phyloP scores from a whole-genome alignment of 306 rosid genomes.

The Prinsepia uniflora region DNA sequence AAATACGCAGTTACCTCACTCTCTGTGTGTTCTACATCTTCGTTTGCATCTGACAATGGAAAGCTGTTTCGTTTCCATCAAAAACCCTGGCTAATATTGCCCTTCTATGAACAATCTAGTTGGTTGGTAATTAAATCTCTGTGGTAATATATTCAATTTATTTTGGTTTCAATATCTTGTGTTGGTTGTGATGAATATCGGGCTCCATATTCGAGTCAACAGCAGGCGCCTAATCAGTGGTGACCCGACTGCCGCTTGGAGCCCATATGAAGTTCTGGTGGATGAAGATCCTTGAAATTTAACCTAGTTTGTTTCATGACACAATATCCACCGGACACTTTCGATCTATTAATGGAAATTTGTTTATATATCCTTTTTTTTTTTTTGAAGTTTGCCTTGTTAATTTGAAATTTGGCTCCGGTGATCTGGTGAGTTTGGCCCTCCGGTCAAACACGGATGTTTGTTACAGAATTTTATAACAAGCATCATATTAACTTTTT shows the following conservation, averaged over 20 bases:
- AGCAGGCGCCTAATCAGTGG: slow-evolving; percentile 43
- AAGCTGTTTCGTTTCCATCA: neutral
- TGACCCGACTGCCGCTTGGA: slow-evolving; percentile 40
- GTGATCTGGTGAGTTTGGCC: no score
- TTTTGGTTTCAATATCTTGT: neutral
- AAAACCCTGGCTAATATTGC: no score
- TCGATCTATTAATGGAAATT: no score
- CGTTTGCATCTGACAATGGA: neutral
- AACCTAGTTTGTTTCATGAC: slow-evolving; percentile 14
- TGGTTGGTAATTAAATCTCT: neutral
- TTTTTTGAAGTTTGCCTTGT: no score
- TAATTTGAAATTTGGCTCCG: no score
- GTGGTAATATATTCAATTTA: neutral
- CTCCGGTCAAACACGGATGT: no score
- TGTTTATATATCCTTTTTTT: no score
- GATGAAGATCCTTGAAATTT: slow-evolving; percentile 25
- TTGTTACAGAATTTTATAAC: no score
- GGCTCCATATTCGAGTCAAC: slow-evolving; percentile 74
- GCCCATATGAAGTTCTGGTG: slow-evolving; percentile 15
- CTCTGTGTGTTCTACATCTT: no score
- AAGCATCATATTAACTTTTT: no score
- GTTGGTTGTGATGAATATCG: neutral
- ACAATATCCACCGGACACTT: neutral
- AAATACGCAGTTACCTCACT: neutral
- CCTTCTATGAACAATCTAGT: no score